Evolutionary conservation across 2,329 filamentous ascomycete genomes (phyloP).

Genomic region (Xylariaceae sp.): DNA sequence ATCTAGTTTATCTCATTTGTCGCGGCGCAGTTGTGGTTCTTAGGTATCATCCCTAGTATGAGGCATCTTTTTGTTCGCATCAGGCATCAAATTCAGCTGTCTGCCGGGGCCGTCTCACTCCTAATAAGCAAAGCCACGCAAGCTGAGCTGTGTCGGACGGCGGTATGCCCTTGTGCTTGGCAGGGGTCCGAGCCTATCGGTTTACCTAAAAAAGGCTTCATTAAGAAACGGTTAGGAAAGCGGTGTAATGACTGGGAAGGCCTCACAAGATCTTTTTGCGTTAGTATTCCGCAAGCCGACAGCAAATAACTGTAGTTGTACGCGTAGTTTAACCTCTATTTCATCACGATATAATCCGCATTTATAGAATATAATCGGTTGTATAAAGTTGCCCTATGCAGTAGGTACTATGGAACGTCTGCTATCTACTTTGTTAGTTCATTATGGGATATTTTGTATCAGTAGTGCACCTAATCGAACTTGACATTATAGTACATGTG

Average conservation of each 20-base stretch:
- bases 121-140: background rate
- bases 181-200: background rate
- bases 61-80: conserved; percentile 19
- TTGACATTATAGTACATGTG: no score
- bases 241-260: no score
- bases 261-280: background rate
- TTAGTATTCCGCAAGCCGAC: background rate
- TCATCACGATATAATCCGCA: no score
- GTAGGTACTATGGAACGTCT: no score
- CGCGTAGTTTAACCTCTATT: no score
- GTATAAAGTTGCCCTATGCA: no score
- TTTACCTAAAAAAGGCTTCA: background rate
- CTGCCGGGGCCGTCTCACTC: no score
- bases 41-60: background rate
- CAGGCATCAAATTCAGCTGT: conserved; percentile 15
- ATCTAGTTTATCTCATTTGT: background rate
- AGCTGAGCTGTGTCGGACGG: background rate
- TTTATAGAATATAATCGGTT: no score
- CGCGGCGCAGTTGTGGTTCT: conserved; percentile 4
- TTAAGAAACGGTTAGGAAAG: background rate
- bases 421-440: no score
- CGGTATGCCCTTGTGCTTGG: background rate
- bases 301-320: no score
- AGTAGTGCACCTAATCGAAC: no score
- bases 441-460: no score